Base-by-base conservation (phyloP, 257 asterid genomes). In the Nyctanthes arbortristis region DNA sequence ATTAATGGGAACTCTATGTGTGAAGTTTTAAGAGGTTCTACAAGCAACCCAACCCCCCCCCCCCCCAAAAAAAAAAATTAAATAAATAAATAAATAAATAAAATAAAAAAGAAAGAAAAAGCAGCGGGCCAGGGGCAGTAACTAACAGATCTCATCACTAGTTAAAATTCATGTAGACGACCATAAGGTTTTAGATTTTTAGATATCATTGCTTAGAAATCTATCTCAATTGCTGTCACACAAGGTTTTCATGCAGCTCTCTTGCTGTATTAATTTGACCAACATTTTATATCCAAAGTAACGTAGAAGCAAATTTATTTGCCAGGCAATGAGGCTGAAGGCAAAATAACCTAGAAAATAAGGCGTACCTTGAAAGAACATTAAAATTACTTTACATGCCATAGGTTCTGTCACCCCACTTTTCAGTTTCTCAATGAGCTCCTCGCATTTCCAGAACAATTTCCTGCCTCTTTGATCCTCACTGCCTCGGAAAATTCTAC, bases 381-480 rank as follows among this genome's bases (percentile, higher is more conserved):
- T 78, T 68, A 89, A 78, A 77, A 88, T 87, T 31, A 61, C 83
- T 81, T 80, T 86, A 77, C 89, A 83, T 56, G 89, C 85, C 80
- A 83, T 33, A 37, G 92, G 82, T 58, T 93, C 98, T 11, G 91
- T 76, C 27, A 80, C 80, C 52, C 94, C 96, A 65, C 82, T 79
- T 74, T 81, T 91, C 66, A 89, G 79, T 65, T 87, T 93, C 43
- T 85, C 96, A 27, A 91, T 78, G 68, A 88, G 87, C 73, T 93
- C 98, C 70, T 90, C 92, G 59, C 97, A 93, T 69, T 90, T 93
- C 92, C 95, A 80, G 63, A 68, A 78, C 54, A 93, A 77, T 74
- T 89, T 91, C 66, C 87, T 82, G 74, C 98, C 96, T 80, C 81
- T 87, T 28, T 79, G 67, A 62, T 93, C 97, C 82, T 93, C 94